phyloP scores from a whole-genome alignment of 495 filamentous ascomycete species.

The Podospora fimiseda region DNA sequence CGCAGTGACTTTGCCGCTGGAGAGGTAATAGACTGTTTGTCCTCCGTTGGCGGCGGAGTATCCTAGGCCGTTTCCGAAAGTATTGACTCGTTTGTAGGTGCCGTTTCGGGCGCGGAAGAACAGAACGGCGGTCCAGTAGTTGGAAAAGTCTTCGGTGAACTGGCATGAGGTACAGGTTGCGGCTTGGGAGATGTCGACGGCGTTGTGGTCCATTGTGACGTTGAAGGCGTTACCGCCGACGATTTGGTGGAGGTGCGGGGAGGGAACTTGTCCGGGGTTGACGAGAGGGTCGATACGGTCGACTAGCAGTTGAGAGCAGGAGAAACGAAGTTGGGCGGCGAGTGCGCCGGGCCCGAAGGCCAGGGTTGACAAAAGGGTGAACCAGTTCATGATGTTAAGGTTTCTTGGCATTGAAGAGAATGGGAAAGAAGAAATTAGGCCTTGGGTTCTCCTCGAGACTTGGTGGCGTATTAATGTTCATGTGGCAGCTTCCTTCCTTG shows the following conservation, averaged over 20 bases:
- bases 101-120: conserved; percentile 25
- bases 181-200: background rate
- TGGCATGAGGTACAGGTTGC: conserved; percentile 4
- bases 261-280: conserved; percentile 1
- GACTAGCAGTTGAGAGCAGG: conserved; percentile 2
- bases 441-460: too few species aligned
- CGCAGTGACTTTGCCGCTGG: conserved; percentile 31
- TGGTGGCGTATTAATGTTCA: too few species aligned
- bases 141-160: conserved; percentile 7
- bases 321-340: conserved; percentile 1
- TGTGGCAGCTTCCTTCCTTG: too few species aligned
- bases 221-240: conserved; percentile 2
- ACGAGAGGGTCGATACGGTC: conserved; percentile 6
- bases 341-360: background rate
- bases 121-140: conserved; percentile 5
- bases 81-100: conserved; percentile 32
- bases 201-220: background rate
- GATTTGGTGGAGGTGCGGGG: conserved; percentile 4
- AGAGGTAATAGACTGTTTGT: conserved; percentile 38
- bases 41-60: conserved; percentile 22
- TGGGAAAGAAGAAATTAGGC: too few species aligned
- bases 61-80: conserved; percentile 15
- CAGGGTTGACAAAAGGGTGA: background rate
- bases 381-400: background rate
- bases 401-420: background rate